phyloP scores from a whole-genome alignment of 2,329 filamentous ascomycete genomes.

The Aspergillus brasiliensis region DNA sequence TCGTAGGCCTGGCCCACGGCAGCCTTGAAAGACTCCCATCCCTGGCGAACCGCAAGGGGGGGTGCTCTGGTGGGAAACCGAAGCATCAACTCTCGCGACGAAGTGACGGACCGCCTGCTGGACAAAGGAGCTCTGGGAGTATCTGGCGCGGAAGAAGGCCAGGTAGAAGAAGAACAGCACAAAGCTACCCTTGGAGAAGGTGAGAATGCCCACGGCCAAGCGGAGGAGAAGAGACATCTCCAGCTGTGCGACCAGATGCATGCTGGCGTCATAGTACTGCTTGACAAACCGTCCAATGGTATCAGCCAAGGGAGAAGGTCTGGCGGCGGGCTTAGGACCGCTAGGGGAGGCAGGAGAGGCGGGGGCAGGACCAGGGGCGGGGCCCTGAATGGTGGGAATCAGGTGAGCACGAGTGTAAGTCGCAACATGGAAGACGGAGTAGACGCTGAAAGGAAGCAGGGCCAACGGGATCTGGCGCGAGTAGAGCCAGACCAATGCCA shows the following conservation, averaged over 20 bases:
- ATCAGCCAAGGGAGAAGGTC: slow-evolving; percentile 69
- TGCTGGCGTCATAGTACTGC: slow-evolving; percentile 94
- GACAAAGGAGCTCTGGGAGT: slow-evolving; percentile 89
- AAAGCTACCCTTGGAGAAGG: slow-evolving; percentile 91
- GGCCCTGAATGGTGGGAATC: slow-evolving; percentile 80
- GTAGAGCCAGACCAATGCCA: slow-evolving; percentile 95
- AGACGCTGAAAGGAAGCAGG: slow-evolving; percentile 90
- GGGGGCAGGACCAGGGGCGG: slow-evolving; percentile 52
- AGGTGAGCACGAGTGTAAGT: slow-evolving; percentile 94
- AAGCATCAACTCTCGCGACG: slow-evolving; percentile 74
- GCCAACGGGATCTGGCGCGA: slow-evolving; percentile 86
- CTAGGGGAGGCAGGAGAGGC: slow-evolving; percentile 59
- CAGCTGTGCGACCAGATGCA: slow-evolving; percentile 86
- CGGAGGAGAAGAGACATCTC: slow-evolving; percentile 88
- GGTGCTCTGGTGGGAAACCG: slow-evolving; percentile 82
- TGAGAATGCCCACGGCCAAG: slow-evolving; percentile 74
- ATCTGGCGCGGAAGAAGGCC: slow-evolving; percentile 86
- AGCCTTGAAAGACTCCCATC: slow-evolving; percentile 79
- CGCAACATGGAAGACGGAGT: slow-evolving; percentile 97
- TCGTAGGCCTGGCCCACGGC: slow-evolving; percentile 73
- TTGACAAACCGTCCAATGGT: slow-evolving; percentile 92
- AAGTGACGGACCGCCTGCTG: slow-evolving; percentile 75
- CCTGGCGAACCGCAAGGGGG: slow-evolving; percentile 74
- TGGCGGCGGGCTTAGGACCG: slow-evolving; percentile 52
- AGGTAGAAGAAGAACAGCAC: slow-evolving; percentile 84